A percentile compares a stretch with the other conserved stretches of the same genome.
phyloP scores from a whole-genome alignment of 768 basidiomycete species.

The Rhodotorula babjevae region DNA sequence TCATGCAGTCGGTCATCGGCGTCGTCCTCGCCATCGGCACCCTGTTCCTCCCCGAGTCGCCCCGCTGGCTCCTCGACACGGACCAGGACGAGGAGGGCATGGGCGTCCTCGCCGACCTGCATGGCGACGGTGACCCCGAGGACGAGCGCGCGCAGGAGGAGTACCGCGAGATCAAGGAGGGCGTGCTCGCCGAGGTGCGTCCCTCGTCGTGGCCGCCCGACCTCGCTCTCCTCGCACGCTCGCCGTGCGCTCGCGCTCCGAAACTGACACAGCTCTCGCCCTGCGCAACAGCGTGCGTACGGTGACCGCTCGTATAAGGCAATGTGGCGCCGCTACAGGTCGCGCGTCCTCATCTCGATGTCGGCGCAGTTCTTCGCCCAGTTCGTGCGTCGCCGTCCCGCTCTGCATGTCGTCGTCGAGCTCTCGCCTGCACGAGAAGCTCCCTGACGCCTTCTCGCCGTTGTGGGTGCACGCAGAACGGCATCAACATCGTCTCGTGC shows the following conservation, averaged over 20 bases:
- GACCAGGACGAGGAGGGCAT: constrained; percentile 78
- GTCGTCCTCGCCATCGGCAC: constrained; percentile 71
- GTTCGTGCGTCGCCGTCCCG: constrained; percentile 57
- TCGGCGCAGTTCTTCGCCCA: constrained; percentile 94
- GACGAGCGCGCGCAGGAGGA: constrained; percentile 69
- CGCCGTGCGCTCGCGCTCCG: too few relatives aligned
- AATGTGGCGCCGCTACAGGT: constrained; percentile 85
- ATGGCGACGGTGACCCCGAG: constrained; percentile 66
- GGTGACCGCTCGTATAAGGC: constrained; percentile 68
- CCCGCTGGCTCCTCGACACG: constrained; percentile 86
- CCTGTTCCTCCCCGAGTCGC: constrained; percentile 81
- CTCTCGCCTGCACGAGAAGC: too few relatives aligned
- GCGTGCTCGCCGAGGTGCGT: constrained; percentile 48
- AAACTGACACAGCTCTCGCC: too few relatives aligned
- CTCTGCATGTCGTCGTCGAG: background rate
- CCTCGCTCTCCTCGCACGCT: background rate
- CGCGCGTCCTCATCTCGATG: constrained; percentile 86
- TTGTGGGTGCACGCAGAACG: constrained; percentile 60
- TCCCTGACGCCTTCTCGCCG: background rate
- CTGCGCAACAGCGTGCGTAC: constrained; percentile 58
- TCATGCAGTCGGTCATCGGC: constrained; percentile 83
- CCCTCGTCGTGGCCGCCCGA: background rate
- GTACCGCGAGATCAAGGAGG: constrained; percentile 77
- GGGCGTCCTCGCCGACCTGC: constrained; percentile 78
- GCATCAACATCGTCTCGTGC: constrained; percentile 84